phyloP scores from a whole-genome alignment of 2,329 filamentous ascomycete species.

The Shiraia sp. region DNA sequence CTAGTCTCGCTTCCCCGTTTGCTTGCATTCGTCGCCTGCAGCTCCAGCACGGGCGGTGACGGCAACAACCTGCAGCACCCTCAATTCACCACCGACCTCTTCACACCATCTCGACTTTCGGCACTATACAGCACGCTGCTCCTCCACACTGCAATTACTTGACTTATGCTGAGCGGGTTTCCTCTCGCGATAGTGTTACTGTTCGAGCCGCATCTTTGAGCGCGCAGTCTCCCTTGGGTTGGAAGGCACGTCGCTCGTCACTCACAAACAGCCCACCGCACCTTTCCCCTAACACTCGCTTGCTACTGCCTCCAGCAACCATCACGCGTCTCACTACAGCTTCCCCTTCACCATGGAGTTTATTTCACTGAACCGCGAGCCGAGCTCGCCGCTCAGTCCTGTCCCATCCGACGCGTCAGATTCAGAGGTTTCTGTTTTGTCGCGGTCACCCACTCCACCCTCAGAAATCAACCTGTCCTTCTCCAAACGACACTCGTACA shows the following conservation, averaged over 20 bases:
- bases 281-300: conserved; percentile 13
- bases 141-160: not conserved
- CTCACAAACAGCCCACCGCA: conserved; percentile 5
- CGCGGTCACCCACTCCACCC: conserved; percentile 39
- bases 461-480: conserved; percentile 34
- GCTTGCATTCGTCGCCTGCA: conserved; percentile 18
- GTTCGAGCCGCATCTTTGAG: conserved; percentile 1
- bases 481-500: conserved; percentile 34
- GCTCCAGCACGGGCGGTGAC: conserved; percentile 19
- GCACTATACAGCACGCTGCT: conserved; percentile 2
- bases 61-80: conserved; percentile 18
- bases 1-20: conserved; percentile 17
- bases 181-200: conserved; percentile 1
- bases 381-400: conserved; percentile 48
- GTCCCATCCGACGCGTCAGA: conserved; percentile 44
- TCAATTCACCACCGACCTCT: conserved; percentile 3
- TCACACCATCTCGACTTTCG: conserved; percentile 8
- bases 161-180: conserved; percentile 4
- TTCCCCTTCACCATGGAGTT: conserved; percentile 33
- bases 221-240: conserved; percentile 13
- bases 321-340: conserved; percentile 4
- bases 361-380: conserved; percentile 17
- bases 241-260: conserved; percentile 5
- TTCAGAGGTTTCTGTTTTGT: conserved; percentile 34
- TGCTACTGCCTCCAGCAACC: conserved; percentile 17